Evolutionary conservation across 2,329 filamentous ascomycete genomes (phyloP), one percentile per base, ranked within the genome.

Genomic region (Colletotrichum aenigma): DNA sequence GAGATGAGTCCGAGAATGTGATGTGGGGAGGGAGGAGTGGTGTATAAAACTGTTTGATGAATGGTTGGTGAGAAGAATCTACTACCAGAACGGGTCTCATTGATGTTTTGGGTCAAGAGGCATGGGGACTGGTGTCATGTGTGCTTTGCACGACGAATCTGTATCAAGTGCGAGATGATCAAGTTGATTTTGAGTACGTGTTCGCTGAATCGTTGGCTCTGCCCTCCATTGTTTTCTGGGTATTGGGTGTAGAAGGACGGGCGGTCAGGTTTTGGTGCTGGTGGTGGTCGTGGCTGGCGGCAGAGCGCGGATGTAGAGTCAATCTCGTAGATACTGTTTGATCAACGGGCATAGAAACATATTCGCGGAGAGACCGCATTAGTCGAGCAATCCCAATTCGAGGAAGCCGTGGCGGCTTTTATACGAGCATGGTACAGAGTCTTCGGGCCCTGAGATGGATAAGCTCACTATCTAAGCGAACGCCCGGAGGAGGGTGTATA

Each of bases 401-500:
- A 52, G 10, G 43, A 52, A 4, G 18, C 0, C 0, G n/a, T 7
- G 43, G 0, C 18, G 12, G n/a, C 43, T 21, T 52, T 52, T 7
- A 21, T 52, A 21, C 10, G 10, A 13, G 2, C 6, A 7, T 9
- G 36, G 0, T 0, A 18, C 15, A 38, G 36, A 9, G 36, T 38
- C 36, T 15, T 38, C 34, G 4, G 34, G 24, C 24, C 34, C 0
- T 38, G 34, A 38, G 34, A 38, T 38, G 34, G 34, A 38, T 8
- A 2, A 38, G 34, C 7, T 38, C 36, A 38, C 36, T 38, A 18
- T 38, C 2, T 38, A 38, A 38, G 36, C 36, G 16, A 38, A 38
- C n/a, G 36, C 36, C 36, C 36, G 15, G 15, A 38, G 7, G 36
- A 38, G 15, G 4, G 4, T 38, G 36, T 9, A 18, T 18, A 38